Evolutionary conservation across 805 yeast genomes (phyloP).

Genomic region (Myxozyma vanderwaltii): DNA sequence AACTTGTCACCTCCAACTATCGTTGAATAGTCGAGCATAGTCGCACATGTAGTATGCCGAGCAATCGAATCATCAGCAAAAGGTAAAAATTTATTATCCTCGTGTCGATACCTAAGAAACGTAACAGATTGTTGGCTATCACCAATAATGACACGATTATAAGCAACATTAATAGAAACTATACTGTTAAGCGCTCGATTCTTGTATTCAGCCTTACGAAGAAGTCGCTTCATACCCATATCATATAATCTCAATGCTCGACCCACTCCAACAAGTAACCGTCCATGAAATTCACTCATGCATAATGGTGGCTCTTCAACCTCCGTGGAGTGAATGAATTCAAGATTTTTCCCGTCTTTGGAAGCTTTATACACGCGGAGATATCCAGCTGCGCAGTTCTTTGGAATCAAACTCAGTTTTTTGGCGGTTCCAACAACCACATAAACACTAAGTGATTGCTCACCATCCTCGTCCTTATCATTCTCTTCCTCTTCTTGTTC

Average conservation of each 20-base stretch:
- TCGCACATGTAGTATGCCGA: constrained; percentile 64
- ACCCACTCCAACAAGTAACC: constrained; percentile 60
- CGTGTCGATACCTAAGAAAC: constrained; percentile 55
- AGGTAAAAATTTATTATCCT: constrained; percentile 51
- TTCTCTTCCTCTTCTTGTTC: constrained; percentile 22
- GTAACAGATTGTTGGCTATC: constrained; percentile 71
- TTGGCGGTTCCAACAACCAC: constrained; percentile 40
- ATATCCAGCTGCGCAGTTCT: constrained; percentile 33
- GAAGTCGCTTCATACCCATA: constrained; percentile 75
- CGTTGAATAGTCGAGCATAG: constrained; percentile 71
- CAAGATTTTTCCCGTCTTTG: constrained; percentile 47
- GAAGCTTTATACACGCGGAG: constrained; percentile 40
- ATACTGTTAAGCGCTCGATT: constrained; percentile 53
- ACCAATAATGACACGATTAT: constrained; percentile 64
- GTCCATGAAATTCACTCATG: constrained; percentile 58
- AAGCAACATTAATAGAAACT: constrained; percentile 56
- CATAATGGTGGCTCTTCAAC: constrained; percentile 54
- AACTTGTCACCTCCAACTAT: constrained; percentile 83
- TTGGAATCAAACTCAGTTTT: constrained; percentile 37
- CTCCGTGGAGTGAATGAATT: constrained; percentile 61
- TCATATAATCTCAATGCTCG: constrained; percentile 62
- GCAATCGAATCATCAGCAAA: constrained; percentile 70
- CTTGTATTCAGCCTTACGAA: constrained; percentile 60
- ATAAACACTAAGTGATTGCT: constrained; percentile 23
- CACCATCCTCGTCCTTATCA: constrained; percentile 20